Percentiles rank a stretch among this genome's conserved stretches.
These are phyloP conservation scores for Zoysia matrella DNA, from an alignment of 202 grass and related monocot species.

Conservation along the genomic window DNA sequence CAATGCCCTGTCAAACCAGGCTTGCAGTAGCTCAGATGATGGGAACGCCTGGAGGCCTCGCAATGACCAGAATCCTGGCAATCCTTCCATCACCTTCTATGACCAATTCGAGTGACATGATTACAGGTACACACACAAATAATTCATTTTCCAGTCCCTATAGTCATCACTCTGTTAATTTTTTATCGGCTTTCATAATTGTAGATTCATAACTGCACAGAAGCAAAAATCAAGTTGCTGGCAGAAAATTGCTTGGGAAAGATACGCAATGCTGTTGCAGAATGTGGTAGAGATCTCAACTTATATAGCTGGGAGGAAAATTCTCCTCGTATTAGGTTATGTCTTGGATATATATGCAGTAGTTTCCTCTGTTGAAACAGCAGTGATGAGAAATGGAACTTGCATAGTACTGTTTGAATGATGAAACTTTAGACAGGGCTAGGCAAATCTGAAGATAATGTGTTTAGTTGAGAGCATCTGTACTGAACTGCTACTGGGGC, in stretches of 20 bases:
- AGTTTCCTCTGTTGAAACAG: conserved; percentile 41
- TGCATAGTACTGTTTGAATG: conserved; percentile 9
- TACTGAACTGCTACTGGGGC: conserved; percentile 24
- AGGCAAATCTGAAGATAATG: conserved; percentile 32
- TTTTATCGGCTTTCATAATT: conserved; percentile 6
- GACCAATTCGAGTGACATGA: conserved; percentile 83
- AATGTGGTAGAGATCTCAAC: conserved; percentile 29
- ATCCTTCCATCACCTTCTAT: conserved; percentile 66
- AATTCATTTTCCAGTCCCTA: background rate
- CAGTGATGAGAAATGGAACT: conserved; percentile 26
- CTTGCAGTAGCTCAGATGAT: conserved; percentile 90
- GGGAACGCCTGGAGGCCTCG: conserved; percentile 78
- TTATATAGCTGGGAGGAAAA: conserved; percentile 45
- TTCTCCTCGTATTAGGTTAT: conserved; percentile 39
- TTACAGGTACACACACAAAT: conserved; percentile 26
- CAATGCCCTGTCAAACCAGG: conserved; percentile 74
- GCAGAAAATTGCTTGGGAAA: conserved; percentile 7
- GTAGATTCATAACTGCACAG: conserved; percentile 8
- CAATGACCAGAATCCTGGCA: conserved; percentile 58
- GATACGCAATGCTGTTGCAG: background rate
- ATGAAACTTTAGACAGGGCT: conserved; percentile 12
- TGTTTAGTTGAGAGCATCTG: conserved; percentile 25
- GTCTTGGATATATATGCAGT: conserved; percentile 46
- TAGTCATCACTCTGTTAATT: background rate
- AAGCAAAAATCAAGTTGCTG: no score